These are phyloP conservation scores for Vitis cinerea DNA, from an alignment of 164 flowering plant species.

Conservation along the genomic window DNA sequence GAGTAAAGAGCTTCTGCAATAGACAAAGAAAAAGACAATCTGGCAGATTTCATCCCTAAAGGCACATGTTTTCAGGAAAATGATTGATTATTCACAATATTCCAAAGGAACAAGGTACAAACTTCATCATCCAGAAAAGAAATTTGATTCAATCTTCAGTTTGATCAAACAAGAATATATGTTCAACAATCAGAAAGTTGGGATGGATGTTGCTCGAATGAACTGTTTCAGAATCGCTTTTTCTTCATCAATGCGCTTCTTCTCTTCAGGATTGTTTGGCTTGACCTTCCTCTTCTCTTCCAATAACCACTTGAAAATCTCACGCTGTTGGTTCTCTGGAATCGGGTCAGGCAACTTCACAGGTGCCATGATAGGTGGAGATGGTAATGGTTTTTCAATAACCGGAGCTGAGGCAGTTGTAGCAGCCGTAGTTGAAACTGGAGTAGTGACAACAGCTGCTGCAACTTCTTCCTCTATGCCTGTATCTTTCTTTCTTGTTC, in stretches of 20 bases:
- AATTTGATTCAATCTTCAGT: not conserved
- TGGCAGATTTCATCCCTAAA: too few relatives aligned
- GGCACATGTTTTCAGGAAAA: too few relatives aligned
- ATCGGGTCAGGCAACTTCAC: slow-evolving; percentile 52
- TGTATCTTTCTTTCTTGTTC: slow-evolving; percentile 57
- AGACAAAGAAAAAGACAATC: too few relatives aligned
- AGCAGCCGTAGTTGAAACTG: slow-evolving; percentile 28
- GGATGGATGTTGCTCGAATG: slow-evolving; percentile 71
- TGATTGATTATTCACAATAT: not conserved
- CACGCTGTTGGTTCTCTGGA: slow-evolving; percentile 75
- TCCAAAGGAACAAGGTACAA: not conserved
- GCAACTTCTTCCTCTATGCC: slow-evolving; percentile 31
- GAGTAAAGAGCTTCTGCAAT: too few relatives aligned
- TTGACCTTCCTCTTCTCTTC: slow-evolving; percentile 92
- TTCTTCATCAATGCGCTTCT: slow-evolving; percentile 82
- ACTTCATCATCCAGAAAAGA: not conserved
- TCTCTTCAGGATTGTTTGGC: slow-evolving; percentile 67
- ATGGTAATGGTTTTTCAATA: slow-evolving; percentile 18
- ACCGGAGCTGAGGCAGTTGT: slow-evolving; percentile 17
- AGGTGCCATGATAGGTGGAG: slow-evolving; percentile 27
- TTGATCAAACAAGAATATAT: not conserved
- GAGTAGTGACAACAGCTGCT: slow-evolving; percentile 27
- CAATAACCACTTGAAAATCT: slow-evolving; percentile 90
- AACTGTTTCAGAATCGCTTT: slow-evolving; percentile 89
- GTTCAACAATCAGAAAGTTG: slow-evolving; percentile 30